Evolutionary conservation across 768 basidiomycete genomes (phyloP).

Genomic region (Cyclocybe aegerita): DNA sequence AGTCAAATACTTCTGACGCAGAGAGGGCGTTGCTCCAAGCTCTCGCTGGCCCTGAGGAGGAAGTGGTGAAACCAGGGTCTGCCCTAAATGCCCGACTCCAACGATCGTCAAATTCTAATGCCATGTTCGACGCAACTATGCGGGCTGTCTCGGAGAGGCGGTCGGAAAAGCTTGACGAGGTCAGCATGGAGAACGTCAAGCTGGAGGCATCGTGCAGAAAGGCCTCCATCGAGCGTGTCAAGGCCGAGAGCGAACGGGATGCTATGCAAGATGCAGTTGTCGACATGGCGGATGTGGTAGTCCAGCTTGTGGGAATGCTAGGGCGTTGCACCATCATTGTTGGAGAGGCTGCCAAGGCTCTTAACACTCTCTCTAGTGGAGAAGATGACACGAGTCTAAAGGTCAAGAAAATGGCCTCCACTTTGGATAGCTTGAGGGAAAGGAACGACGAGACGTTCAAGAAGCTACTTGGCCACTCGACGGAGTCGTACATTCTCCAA

Average conservation of each 20-base stretch:
- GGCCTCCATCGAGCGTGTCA: constrained; percentile 69
- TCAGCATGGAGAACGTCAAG: constrained; percentile 66
- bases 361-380: constrained; percentile 29
- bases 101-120: constrained; percentile 70
- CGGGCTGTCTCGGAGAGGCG: constrained; percentile 80
- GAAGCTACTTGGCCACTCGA: constrained; percentile 65
- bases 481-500: constrained; percentile 53
- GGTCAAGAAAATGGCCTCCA: constrained; percentile 47
- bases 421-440: constrained; percentile 55
- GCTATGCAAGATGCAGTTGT: constrained; percentile 60
- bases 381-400: constrained; percentile 30
- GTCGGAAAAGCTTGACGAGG: constrained; percentile 76
- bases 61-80: constrained; percentile 58
- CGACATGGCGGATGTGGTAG: constrained; percentile 65
- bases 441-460: constrained; percentile 72
- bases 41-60: constrained; percentile 71
- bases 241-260: constrained; percentile 64
- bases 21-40: constrained; percentile 70
- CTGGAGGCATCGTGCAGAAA: constrained; percentile 64
- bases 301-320: constrained; percentile 77
- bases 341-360: constrained; percentile 49
- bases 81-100: constrained; percentile 56
- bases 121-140: constrained; percentile 85
- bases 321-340: constrained; percentile 76
- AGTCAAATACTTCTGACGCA: constrained; percentile 52